phyloP scores from a whole-genome alignment of 805 yeast species.

The Kluyveromyces aestuarii region DNA sequence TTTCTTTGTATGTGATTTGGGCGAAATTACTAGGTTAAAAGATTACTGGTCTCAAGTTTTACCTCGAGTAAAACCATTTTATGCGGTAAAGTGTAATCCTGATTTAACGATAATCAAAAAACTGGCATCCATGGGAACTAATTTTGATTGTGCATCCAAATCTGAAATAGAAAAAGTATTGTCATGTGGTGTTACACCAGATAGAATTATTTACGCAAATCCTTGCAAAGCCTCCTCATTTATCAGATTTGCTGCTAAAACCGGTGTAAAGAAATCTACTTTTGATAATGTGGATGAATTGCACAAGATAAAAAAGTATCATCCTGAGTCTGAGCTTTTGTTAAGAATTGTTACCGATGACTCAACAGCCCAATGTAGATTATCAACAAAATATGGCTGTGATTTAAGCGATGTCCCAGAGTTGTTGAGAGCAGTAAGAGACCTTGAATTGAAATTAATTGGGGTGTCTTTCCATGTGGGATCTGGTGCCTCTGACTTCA shows the following conservation, averaged over 20 bases:
- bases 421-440: conserved; percentile 53
- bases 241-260: conserved; percentile 56
- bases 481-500: conserved; percentile 75
- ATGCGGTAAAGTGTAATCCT: conserved; percentile 93
- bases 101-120: conserved; percentile 48
- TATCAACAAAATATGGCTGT: conserved; percentile 87
- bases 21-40: conserved; percentile 54
- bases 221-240: conserved; percentile 89
- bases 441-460: conserved; percentile 50
- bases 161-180: conserved; percentile 67
- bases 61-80: conserved; percentile 77
- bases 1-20: conserved; percentile 81
- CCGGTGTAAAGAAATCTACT: conserved; percentile 62
- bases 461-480: conserved; percentile 97
- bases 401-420: conserved; percentile 41
- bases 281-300: conserved; percentile 86
- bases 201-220: conserved; percentile 78
- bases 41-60: conserved; percentile 53
- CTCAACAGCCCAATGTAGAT: conserved; percentile 72
- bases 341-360: conserved; percentile 87
- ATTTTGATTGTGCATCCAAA: conserved; percentile 91
- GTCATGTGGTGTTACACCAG: conserved; percentile 51
- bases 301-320: conserved; percentile 55
- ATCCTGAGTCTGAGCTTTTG: conserved; percentile 62
- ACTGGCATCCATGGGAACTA: conserved; percentile 55